phyloP scores from a whole-genome alignment of 177 flowering plant genomes.

The Vitis hybrid region DNA sequence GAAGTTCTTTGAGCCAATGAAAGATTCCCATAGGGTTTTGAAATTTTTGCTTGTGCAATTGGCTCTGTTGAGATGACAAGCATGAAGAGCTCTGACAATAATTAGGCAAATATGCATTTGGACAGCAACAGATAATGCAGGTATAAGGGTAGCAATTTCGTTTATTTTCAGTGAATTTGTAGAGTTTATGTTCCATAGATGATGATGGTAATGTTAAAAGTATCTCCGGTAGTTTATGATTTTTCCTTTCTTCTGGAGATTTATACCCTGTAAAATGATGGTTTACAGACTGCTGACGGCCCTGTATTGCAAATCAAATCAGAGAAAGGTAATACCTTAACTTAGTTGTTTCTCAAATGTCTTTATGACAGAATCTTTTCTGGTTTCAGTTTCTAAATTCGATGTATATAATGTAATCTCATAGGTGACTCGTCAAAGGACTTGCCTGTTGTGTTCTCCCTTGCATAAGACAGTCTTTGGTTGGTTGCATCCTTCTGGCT shows the following conservation, averaged over 20 bases:
- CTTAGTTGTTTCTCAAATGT: not conserved
- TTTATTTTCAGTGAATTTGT: not conserved
- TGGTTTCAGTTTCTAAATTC: not conserved
- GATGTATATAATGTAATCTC: not conserved
- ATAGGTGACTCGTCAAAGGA: too few species aligned
- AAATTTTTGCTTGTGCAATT: conserved; percentile 2
- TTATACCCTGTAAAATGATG: not conserved
- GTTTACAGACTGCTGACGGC: conserved; percentile 1
- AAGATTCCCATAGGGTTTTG: too few species aligned
- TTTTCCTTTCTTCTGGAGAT: not conserved
- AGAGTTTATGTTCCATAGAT: too few species aligned
- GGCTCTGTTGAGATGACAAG: not conserved
- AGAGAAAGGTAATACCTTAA: not conserved
- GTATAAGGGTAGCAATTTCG: not conserved
- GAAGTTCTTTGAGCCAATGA: not conserved
- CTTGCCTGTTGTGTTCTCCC: too few species aligned
- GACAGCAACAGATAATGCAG: not conserved
- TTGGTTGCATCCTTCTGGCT: too few species aligned
- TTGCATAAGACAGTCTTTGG: too few species aligned
- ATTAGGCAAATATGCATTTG: not conserved
- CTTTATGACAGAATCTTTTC: not conserved
- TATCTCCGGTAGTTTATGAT: not conserved
- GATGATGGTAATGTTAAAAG: too few species aligned
- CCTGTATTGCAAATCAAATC: not conserved
- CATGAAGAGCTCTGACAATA: not conserved